Percentiles rank a stretch among this genome's conserved stretches.
Conservation (phyloP, 1,284 basidiomycete species). For the Hymenochaete sp. region DNA sequence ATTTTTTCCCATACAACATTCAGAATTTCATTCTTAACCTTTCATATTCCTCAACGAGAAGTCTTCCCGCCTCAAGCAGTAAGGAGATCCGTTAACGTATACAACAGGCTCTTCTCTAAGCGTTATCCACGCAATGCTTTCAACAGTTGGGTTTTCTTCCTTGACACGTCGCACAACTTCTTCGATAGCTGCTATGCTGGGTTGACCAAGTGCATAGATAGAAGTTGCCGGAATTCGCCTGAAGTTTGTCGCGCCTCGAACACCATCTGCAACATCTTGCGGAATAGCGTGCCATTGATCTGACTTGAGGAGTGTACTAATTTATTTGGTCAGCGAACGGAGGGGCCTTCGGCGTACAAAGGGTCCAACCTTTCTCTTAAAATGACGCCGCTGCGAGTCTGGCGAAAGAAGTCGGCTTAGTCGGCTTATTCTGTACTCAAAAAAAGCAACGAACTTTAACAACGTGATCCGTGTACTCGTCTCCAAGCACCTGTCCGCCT, state of each 20-base stretch:
- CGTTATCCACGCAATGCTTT: conserved; percentile 84
- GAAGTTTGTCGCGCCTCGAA: conserved; percentile 94
- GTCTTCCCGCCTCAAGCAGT: conserved; percentile 69
- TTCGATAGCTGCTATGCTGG: conserved; percentile 84
- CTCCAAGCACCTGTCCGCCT: conserved; percentile 82
- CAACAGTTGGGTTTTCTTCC: conserved; percentile 48
- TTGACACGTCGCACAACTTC: conserved; percentile 73
- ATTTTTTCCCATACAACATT: neutral
- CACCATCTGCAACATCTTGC: conserved; percentile 48
- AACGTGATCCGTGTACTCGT: conserved; percentile 91
- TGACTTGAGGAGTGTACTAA: conserved; percentile 79
- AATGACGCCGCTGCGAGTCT: conserved; percentile 91
- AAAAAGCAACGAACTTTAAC: conserved; percentile 51
- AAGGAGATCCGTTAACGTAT: conserved; percentile 84
- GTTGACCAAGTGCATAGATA: conserved; percentile 90
- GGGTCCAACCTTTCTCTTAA: conserved; percentile 68
- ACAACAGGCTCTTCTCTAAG: conserved; percentile 91
- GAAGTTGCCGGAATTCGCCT: conserved; percentile 77
- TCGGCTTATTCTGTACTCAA: neutral
- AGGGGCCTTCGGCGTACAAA: neutral
- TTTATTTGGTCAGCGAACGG: conserved; percentile 4
- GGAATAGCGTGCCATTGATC: conserved; percentile 83
- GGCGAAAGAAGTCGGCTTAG: conserved; percentile 13
- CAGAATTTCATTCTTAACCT: conserved; percentile 33
- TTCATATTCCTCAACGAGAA: conserved; percentile 84